Conservation (phyloP, 2,329 filamentous ascomycete genomes). For the Paecilomyces sp. region DNA sequence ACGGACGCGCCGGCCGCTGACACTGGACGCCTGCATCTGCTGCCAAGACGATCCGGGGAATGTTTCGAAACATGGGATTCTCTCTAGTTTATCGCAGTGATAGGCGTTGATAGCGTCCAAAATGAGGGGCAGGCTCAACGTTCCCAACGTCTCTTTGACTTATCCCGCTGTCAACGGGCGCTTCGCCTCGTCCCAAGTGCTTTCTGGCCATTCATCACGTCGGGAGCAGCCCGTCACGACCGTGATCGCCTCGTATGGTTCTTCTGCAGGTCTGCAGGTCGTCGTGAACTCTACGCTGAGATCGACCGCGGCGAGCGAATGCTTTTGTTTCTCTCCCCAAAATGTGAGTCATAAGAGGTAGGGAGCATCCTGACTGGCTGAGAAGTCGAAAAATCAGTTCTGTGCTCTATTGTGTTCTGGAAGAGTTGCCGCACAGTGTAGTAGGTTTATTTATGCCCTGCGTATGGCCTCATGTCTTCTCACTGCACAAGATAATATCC, state of each 20-base stretch:
- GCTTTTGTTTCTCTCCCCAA: slow-evolving; percentile 2
- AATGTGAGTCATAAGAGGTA: slow-evolving; percentile 5
- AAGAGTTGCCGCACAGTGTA: background rate
- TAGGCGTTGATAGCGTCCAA: background rate
- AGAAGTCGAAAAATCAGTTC: background rate
- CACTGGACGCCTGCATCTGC: background rate
- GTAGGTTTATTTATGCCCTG: background rate
- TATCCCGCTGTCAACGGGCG: background rate
- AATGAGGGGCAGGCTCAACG: background rate
- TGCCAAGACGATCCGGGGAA: background rate
- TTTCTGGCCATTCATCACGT: slow-evolving; percentile 10
- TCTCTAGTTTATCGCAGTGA: background rate
- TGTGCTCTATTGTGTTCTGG: background rate
- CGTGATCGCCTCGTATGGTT: slow-evolving; percentile 6
- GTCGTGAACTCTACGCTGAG: slow-evolving; percentile 2
- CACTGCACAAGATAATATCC: background rate
- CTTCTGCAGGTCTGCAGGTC: slow-evolving; percentile 1
- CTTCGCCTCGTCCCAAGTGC: background rate
- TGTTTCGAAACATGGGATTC: background rate
- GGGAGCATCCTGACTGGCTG: background rate
- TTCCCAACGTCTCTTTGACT: background rate
- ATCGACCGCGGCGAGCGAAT: slow-evolving; percentile 6
- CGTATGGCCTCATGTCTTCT: background rate
- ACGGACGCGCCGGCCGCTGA: background rate
- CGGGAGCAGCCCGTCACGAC: slow-evolving; percentile 5